Base-by-base conservation (phyloP, 2,329 filamentous ascomycete species). In the Venturia pyrina region DNA sequence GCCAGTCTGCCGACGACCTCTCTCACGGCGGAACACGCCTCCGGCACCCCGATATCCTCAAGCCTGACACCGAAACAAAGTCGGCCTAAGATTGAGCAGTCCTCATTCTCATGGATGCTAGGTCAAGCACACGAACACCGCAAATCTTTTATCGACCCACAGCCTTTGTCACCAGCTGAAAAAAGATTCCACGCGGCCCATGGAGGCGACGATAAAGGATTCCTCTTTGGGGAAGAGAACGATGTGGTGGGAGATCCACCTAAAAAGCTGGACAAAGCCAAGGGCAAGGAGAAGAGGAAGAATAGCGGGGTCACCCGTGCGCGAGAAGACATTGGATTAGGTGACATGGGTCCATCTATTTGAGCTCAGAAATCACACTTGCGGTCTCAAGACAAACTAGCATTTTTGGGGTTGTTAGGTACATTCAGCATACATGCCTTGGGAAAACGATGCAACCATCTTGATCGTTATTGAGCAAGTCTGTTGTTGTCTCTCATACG, bases 101-200 rank as follows among this genome's bases (percentile, higher is more conserved):
- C 89, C 8, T 89, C 87, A 4, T 92, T 91, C 74, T 87, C 89
- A 1, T 91, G 88, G 87, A 92, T 92, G 88, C 80, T 92, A 5
- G 74, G 74, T 19, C 72, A 75, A 46, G 75, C 75, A n/a, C 72
- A 72, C 24, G 63, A 46, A 56, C 73, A 32, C 74, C 72, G 28
- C 71, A 73, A 56, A 40, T 34, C 37, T 13, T 65, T 62, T 37
- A 64, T 65, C 4, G 60, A 62, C 17, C 65, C 67, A 7, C 65
- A 63, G 3, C 65, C 57, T 40, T 76, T 77, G 53, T 74, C 73
- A 10, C 72, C 74, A 0, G 68, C 73, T 1, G 73, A 73, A 37
- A 75, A 75, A 50, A 72, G 72, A 0, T 72, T 73, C 0, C 74
- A 75, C 65, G 71, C 74, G 10, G 71, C 73, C 1, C 74, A 76